Conservation (phyloP, 306 rosid species). For the Fragaria ananassa region DNA sequence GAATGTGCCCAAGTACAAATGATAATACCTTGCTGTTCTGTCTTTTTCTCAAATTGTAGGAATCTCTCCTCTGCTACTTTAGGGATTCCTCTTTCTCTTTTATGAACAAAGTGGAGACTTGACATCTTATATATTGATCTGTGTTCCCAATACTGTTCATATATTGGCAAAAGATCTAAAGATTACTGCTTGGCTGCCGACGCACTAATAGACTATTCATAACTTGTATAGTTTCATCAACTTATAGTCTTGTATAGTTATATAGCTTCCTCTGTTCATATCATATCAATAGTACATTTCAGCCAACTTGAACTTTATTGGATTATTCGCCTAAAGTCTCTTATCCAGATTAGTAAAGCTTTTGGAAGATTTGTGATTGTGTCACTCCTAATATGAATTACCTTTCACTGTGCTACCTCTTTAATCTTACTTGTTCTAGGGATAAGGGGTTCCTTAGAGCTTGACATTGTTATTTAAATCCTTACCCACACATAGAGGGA, state of each 20-base stretch:
- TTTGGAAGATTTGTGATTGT: neutral
- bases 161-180: conserved; percentile 24
- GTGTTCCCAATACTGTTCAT: conserved; percentile 18
- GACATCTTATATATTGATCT: conserved; percentile 22
- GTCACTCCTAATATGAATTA: neutral
- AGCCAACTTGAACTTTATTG: conserved; percentile 1
- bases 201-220: conserved; percentile 13
- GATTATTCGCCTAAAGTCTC: neutral
- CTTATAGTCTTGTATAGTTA: neutral
- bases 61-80: conserved; percentile 37
- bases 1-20: conserved; percentile 36
- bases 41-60: conserved; percentile 38
- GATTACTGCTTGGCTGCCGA: conserved; percentile 26
- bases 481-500: conserved; percentile 5
- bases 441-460: neutral
- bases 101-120: conserved; percentile 42
- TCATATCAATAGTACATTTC: conserved; percentile 26
- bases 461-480: conserved; percentile 16
- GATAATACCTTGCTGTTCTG: conserved; percentile 39
- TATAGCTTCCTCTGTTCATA: conserved; percentile 20
- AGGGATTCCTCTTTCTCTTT: conserved; percentile 31
- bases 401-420: conserved; percentile 8
- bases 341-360: neutral
- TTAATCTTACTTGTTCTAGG: neutral
- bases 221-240: conserved; percentile 3